Percentiles rank a stretch among this genome's conserved stretches.
Evolutionary conservation across 2,329 filamentous ascomycete species (phyloP).

Genomic region (Alternaria ethzedia): DNA sequence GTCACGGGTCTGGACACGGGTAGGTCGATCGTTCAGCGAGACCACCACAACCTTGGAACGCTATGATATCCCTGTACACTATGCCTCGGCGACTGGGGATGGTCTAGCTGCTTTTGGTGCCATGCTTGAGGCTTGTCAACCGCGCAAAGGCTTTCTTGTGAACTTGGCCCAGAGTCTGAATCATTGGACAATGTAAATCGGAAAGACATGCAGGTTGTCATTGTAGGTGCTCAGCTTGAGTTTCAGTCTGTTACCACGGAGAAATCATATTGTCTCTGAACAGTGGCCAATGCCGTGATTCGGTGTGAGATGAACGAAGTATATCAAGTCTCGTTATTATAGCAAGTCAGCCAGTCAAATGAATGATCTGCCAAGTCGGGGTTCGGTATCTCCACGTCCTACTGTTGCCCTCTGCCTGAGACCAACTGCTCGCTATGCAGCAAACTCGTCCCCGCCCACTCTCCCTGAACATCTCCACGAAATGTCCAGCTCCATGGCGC

Average conservation of each 20-base stretch:
- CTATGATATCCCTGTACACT: not conserved
- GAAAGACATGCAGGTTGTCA: not conserved
- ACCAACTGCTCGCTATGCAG: slow-evolving; percentile 5
- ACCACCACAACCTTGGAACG: not conserved
- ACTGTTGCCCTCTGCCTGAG: not conserved
- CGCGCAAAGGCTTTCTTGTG: not conserved
- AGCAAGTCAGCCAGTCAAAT: not conserved
- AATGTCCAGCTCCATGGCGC: slow-evolving; percentile 9
- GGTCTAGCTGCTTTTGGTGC: not conserved
- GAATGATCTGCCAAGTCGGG: not conserved
- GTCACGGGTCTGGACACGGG: not conserved
- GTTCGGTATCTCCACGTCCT: not conserved
- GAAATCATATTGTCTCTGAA: not conserved
- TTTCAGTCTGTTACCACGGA: not conserved
- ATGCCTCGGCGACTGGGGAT: not conserved
- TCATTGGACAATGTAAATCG: not conserved
- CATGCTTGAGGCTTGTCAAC: not conserved
- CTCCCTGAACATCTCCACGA: slow-evolving; percentile 22
- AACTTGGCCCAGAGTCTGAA: not conserved
- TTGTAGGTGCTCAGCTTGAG: not conserved
- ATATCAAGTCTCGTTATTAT: not conserved
- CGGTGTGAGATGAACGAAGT: not conserved
- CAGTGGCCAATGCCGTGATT: not conserved
- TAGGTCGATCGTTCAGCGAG: not conserved
- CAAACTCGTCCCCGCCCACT: slow-evolving; percentile 12